Evolutionary conservation across 345 rosid species (phyloP), one percentile per base, ranked within the genome.

Genomic region (Sonneratia alba): DNA sequence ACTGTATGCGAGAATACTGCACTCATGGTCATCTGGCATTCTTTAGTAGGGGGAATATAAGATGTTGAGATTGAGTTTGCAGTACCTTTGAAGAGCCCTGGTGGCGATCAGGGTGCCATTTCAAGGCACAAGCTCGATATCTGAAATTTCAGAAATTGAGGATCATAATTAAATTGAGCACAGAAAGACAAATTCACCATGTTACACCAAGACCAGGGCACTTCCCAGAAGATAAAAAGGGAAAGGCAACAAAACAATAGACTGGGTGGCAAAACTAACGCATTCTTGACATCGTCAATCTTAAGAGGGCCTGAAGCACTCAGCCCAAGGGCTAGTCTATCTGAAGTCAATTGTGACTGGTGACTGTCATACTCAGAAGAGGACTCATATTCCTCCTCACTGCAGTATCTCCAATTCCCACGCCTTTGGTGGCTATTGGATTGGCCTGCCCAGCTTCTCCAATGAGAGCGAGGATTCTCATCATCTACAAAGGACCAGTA

Each of bases 101-200:
- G 78, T 89, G 98, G 73, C 89, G 97, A 91, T 93, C 97, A 14
- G 97, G 98, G 79, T 91, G 97, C 97, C 98, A 94, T 77, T 90
- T 90, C 69, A 94, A 75, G 8, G 98, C 98, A 71, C 96, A 88
- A 70, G 81, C 73, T 72, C 97, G 88, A 72, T 91, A 94, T 62
- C 97, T 94, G 79, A 14, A 69, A 68, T 73, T 65, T 36, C 21
- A 56, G 34, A 36, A 53, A 71, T 7, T 22, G 24, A 1, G 14
- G 36, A 38, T 21, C 21, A 49, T 14, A 11, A 37, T 18, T 62
- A 62, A 24, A 12, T 5, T 57, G 67, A 34, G 22, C 2, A 57
- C 11, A 49, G 36, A 69, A 68, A 21, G n/a, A 34, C 21, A 21
- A 1, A n/a, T 42, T 32, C 21, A 21, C 16, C 55, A 21, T 24